phyloP scores from a whole-genome alignment of 2,329 filamentous ascomycete species.

The Curvularia sp. region DNA sequence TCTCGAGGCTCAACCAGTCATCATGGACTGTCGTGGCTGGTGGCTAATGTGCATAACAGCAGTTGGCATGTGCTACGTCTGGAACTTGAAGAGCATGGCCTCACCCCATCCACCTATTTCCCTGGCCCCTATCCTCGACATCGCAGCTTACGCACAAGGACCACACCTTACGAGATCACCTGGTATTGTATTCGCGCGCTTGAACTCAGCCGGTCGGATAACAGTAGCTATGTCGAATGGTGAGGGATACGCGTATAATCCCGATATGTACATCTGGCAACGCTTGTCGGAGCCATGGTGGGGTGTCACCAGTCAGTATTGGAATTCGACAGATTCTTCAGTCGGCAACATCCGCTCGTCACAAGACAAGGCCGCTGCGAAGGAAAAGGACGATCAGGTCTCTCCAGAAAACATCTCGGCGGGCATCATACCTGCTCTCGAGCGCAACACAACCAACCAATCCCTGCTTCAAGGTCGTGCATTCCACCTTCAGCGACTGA shows the following conservation, averaged over 20 bases:
- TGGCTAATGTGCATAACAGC: constrained; percentile 91
- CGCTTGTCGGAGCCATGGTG: constrained; percentile 97
- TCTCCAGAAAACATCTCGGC: constrained; percentile 74
- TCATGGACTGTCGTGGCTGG: constrained; percentile 86
- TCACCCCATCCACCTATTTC: constrained; percentile 90
- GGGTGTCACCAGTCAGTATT: constrained; percentile 97
- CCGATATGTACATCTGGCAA: constrained; percentile 89
- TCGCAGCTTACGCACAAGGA: constrained; percentile 79
- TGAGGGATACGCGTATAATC: constrained; percentile 89
- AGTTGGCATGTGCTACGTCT: constrained; percentile 88
- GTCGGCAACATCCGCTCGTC: constrained; percentile 80
- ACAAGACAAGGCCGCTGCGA: constrained; percentile 32
- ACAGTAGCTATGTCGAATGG: constrained; percentile 93
- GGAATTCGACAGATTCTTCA: constrained; percentile 95
- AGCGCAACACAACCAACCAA: constrained; percentile 93
- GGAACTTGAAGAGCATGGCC: constrained; percentile 84
- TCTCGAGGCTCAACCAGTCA: constrained; percentile 90
- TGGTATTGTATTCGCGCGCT: constrained; percentile 85
- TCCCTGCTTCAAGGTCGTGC: constrained; percentile 89
- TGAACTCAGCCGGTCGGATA: constrained; percentile 86
- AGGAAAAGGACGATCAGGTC: constrained; percentile 56
- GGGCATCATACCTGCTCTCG: constrained; percentile 90
- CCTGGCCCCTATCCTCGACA: constrained; percentile 84
- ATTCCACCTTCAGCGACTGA: constrained; percentile 86
- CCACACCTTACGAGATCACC: constrained; percentile 80